These are phyloP conservation scores for Paecilomyces dactylethromorphus DNA, from an alignment of 2,329 filamentous ascomycete species.

Conservation along the genomic window DNA sequence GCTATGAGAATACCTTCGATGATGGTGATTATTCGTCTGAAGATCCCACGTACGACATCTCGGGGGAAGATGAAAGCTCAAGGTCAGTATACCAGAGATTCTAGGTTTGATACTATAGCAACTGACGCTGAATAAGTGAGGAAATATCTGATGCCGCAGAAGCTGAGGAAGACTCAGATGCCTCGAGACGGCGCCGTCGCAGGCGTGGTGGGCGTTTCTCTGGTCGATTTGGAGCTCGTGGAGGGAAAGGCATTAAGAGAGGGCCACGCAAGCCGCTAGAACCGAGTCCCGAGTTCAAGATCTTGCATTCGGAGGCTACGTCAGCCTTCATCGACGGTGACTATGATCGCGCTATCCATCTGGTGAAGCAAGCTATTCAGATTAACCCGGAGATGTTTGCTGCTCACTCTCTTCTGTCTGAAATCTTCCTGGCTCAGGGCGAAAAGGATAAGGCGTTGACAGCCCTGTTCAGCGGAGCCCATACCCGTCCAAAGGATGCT, in stretches of 20 bases:
- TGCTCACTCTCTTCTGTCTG: slow-evolving; percentile 54
- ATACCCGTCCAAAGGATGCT: slow-evolving; percentile 49
- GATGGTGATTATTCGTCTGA: slow-evolving; percentile 12
- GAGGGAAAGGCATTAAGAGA: slow-evolving; percentile 39
- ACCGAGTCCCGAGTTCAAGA: slow-evolving; percentile 42
- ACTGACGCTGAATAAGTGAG: slow-evolving; percentile 14
- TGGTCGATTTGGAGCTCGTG: slow-evolving; percentile 31
- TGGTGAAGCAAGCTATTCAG: slow-evolving; percentile 44
- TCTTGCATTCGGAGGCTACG: slow-evolving; percentile 41
- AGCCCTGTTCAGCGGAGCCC: slow-evolving; percentile 52
- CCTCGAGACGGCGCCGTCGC: slow-evolving; percentile 21
- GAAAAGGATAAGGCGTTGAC: slow-evolving; percentile 50
- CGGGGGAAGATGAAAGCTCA: slow-evolving; percentile 14
- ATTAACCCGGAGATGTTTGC: slow-evolving; percentile 58
- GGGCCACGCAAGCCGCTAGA: slow-evolving; percentile 41
- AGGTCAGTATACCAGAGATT: slow-evolving; percentile 13
- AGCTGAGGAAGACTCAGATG: slow-evolving; percentile 15
- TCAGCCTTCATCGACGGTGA: slow-evolving; percentile 43
- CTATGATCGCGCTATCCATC: slow-evolving; percentile 36
- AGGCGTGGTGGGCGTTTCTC: slow-evolving; percentile 26
- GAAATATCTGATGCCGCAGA: slow-evolving; percentile 13
- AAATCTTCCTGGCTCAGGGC: slow-evolving; percentile 52
- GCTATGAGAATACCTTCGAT: slow-evolving; percentile 3
- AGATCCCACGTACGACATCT: slow-evolving; percentile 19
- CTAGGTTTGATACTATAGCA: neutral